Base-by-base conservation (phyloP, 768 basidiomycete genomes). In the Tephrocybe rancida region DNA sequence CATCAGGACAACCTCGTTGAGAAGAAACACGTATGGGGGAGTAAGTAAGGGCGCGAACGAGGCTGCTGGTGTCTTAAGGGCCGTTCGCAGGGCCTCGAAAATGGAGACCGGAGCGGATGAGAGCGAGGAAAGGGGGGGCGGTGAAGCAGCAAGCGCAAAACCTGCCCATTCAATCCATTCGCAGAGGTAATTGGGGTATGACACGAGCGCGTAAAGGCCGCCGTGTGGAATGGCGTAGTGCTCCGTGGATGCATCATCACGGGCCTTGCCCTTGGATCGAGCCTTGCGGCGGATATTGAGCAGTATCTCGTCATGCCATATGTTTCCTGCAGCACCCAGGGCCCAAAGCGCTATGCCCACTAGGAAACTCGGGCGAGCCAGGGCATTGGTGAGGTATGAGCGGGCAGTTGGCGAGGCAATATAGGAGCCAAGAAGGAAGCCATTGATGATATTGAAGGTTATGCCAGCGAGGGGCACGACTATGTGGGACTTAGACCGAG, bases 91-190 rank as follows among this genome's bases (percentile, higher is more conserved):
- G 5, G 27, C 3, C 61, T 58, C 9, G 60, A 63, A 21, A 62
- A 58, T 64, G 5, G 63, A 60, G 30, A 64, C 38, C 7, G 43
- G 27, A n/a, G 51, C 49, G n/a, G 47, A 50, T 49, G 54, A 53
- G 2, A 62, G 26, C 52, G 48, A 67, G 5, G 43, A 29, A 58
- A 18, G 39, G 35, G 79, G 82, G 0, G 77, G 7, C 1, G 86
- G 83, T 5, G 82, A 73, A 3, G 90, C 82, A 5, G 91, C 90
- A 34, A 97, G 67, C 1, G 92, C 88, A 67, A 88, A 98, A 7
- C 90, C 93, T 9, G 84, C 59, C 95, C 95, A 98, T 70, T 98
- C 96, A 50, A 88, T 54, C 96, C 96, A 98, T 67, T 98, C 96
- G 70, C 88, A 93, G 18, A 93, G 73, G 72, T 98, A 98, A 68